Percentiles rank a stretch among this genome's conserved stretches.
These are phyloP conservation scores for Haplographium delicatum DNA, from an alignment of 495 filamentous ascomycete genomes.

Conservation along the genomic window DNA sequence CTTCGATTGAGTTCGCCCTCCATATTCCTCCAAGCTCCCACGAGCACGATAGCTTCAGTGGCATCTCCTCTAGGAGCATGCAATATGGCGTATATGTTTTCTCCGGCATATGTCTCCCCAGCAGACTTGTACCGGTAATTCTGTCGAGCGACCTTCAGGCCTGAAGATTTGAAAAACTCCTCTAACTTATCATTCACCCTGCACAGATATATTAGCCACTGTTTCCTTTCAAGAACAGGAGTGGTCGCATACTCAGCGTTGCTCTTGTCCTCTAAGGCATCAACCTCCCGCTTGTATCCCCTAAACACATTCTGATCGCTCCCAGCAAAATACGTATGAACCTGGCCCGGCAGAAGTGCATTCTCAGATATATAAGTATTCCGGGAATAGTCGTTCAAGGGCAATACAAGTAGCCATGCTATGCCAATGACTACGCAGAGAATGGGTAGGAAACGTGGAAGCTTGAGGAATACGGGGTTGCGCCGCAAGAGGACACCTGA, in stretches of 20 bases:
- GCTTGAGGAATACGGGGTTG: conserved; percentile 63
- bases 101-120: conserved; percentile 67
- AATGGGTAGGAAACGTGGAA: conserved; percentile 78
- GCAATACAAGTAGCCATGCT: conserved; percentile 90
- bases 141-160: conserved; percentile 81
- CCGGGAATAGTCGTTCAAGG: conserved; percentile 86
- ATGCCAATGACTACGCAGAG: conserved; percentile 85
- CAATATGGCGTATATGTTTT: conserved; percentile 94
- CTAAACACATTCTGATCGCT: conserved; percentile 94
- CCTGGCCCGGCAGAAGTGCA: conserved; percentile 89
- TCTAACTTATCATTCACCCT: conserved; percentile 67
- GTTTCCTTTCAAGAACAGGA: neutral
- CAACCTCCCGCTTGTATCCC: conserved; percentile 82
- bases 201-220: conserved; percentile 20
- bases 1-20: conserved; percentile 76
- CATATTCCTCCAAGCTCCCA: conserved; percentile 83
- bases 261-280: conserved; percentile 48
- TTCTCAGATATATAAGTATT: conserved; percentile 97
- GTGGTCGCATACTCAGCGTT: conserved; percentile 41
- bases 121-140: conserved; percentile 71
- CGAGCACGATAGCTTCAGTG: conserved; percentile 93
- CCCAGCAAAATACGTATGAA: conserved; percentile 94
- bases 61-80: conserved; percentile 93
- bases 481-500: conserved; percentile 49
- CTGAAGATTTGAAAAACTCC: conserved; percentile 67